These are phyloP conservation scores for Dictyostelium citrinum DNA, from an alignment of 78 protist genomes.

Conservation along the genomic window DNA sequence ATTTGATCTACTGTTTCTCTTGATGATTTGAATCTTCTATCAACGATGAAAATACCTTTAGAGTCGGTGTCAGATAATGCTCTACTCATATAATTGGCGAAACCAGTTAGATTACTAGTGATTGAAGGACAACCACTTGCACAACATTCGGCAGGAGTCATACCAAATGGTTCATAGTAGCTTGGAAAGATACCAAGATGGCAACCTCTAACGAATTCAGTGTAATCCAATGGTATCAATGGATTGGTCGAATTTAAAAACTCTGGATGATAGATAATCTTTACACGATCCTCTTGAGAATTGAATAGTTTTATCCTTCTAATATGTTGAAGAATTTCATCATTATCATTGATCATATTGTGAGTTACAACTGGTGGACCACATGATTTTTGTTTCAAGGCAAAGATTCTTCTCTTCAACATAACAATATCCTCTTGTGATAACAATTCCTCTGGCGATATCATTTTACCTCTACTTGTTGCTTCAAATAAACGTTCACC, in stretches of 20 bases:
- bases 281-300: slow-evolving; percentile 78
- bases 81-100: slow-evolving; percentile 82
- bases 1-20: slow-evolving; percentile 87
- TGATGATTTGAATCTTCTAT: slow-evolving; percentile 79
- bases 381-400: slow-evolving; percentile 25
- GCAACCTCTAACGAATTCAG: slow-evolving; percentile 89
- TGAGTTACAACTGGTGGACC: slow-evolving; percentile 91
- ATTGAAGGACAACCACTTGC: slow-evolving; percentile 88
- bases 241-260: slow-evolving; percentile 86
- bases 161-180: slow-evolving; percentile 92
- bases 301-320: slow-evolving; percentile 77
- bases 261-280: slow-evolving; percentile 93
- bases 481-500: slow-evolving; percentile 78
- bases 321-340: slow-evolving; percentile 60
- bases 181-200: slow-evolving; percentile 91
- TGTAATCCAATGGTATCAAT: slow-evolving; percentile 87
- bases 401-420: slow-evolving; percentile 77
- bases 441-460: slow-evolving; percentile 58
- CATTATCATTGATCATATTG: slow-evolving; percentile 84
- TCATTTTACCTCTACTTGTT: slow-evolving; percentile 60
- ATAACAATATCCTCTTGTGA: slow-evolving; percentile 47
- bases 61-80: slow-evolving; percentile 34
- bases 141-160: slow-evolving; percentile 88
- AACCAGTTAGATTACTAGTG: slow-evolving; percentile 89
- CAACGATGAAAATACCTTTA: slow-evolving; percentile 86